phyloP scores from a whole-genome alignment of 495 filamentous ascomycete genomes.

The Tricharina praecox region DNA sequence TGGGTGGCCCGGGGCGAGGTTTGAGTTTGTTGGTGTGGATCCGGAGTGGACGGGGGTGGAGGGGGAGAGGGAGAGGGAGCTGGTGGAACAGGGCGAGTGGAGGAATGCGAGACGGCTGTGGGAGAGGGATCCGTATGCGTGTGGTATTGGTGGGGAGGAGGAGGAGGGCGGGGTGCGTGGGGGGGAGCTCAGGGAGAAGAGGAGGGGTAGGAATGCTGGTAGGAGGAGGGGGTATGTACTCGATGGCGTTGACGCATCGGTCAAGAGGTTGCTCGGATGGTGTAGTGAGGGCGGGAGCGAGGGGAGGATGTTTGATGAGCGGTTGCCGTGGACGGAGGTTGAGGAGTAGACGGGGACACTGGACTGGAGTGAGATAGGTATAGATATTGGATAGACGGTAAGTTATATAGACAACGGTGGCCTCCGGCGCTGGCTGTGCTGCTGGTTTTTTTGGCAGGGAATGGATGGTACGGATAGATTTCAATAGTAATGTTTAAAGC shows the following conservation, averaged over 20 bases:
- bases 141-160: constrained; percentile 29
- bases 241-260: constrained; percentile 14
- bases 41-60: no score
- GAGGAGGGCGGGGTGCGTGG: constrained; percentile 32
- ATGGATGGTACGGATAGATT: no score
- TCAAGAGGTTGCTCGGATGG: constrained; percentile 14
- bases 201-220: constrained; percentile 31
- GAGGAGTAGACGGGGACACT: no score
- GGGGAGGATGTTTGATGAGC: neutral
- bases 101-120: constrained; percentile 32
- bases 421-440: no score
- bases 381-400: no score
- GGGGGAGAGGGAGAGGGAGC: constrained; percentile 24
- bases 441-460: no score
- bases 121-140: constrained; percentile 35
- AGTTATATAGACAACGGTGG: no score
- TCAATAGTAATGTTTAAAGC: no score
- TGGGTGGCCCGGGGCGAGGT: constrained; percentile 32
- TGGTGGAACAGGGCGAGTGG: constrained; percentile 28
- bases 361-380: no score
- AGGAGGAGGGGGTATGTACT: constrained; percentile 17
- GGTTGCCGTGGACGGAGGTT: constrained; percentile 1
- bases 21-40: constrained; percentile 49
- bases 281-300: constrained; percentile 6
- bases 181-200: constrained; percentile 33